Evolutionary conservation across 306 rosid species (phyloP).

Genomic region (Oxytropis ochrocephala): DNA sequence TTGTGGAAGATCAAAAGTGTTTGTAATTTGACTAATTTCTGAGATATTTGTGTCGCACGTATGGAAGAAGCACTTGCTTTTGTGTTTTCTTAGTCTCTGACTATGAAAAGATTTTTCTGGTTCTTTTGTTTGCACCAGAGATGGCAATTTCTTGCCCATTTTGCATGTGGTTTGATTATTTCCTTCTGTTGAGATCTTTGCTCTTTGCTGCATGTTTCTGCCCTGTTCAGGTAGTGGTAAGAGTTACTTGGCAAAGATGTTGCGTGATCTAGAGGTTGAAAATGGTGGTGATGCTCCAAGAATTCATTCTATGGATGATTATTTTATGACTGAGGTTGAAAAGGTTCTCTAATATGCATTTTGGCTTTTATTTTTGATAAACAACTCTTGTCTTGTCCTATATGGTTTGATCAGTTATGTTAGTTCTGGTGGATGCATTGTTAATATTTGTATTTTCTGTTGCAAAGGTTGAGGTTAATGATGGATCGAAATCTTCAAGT

Average conservation of each 20-base stretch:
- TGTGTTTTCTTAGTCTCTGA: neutral
- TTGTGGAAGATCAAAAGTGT: conserved; percentile 4
- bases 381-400: neutral
- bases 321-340: conserved; percentile 95
- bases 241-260: conserved; percentile 93
- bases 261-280: conserved; percentile 91
- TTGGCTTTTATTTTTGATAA: neutral
- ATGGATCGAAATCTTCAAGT: conserved; percentile 55
- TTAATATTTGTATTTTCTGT: conserved; percentile 20
- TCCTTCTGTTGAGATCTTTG: conserved; percentile 9
- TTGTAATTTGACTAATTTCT: conserved; percentile 5
- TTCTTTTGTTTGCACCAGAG: neutral
- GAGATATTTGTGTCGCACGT: neutral
- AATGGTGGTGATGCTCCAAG: conserved; percentile 88
- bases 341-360: conserved; percentile 44
- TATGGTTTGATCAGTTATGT: conserved; percentile 1
- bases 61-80: conserved; percentile 4
- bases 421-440: neutral
- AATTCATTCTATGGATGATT: conserved; percentile 96
- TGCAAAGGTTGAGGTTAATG: conserved; percentile 68
- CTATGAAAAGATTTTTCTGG: neutral
- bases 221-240: conserved; percentile 78
- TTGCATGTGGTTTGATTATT: conserved; percentile 11
- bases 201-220: conserved; percentile 7
- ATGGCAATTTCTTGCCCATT: neutral